A percentile compares a stretch with the other conserved stretches of the same genome.
These are phyloP conservation scores for Cutaneotrichosporon sp. DNA, from an alignment of 1,284 basidiomycete species.

Conservation along the genomic window DNA sequence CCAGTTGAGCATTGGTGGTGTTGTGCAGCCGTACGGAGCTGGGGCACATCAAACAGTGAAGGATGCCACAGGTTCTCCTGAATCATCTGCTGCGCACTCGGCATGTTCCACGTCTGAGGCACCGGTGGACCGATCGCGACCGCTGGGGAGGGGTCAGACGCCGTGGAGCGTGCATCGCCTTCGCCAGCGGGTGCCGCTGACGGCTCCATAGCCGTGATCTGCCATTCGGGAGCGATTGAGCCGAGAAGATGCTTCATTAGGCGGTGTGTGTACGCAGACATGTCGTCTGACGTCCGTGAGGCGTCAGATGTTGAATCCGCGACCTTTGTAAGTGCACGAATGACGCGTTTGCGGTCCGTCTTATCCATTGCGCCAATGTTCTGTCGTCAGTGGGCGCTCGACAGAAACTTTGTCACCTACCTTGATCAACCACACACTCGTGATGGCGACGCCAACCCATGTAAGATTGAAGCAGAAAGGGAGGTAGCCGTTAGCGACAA, in stretches of 20 bases:
- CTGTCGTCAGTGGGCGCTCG: constrained; percentile 17
- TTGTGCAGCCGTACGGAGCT: neutral
- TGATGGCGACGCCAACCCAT: constrained; percentile 26
- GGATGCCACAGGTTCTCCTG: constrained; percentile 27
- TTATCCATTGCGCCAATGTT: constrained; percentile 27
- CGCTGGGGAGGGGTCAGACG: neutral
- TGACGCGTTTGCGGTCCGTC: constrained; percentile 19
- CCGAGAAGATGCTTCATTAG: constrained; percentile 26
- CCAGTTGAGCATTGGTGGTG: neutral
- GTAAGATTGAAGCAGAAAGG: constrained; percentile 24
- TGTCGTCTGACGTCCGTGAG: constrained; percentile 24
- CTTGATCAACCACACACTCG: constrained; percentile 28
- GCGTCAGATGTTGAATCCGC: constrained; percentile 18
- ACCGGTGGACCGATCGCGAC: neutral
- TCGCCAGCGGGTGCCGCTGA: neutral
- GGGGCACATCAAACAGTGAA: constrained; percentile 6
- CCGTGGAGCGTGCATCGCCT: neutral
- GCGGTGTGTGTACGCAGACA: constrained; percentile 30
- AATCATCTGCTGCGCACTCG: constrained; percentile 25
- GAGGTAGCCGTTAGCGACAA: constrained; percentile 23
- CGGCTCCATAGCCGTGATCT: neutral
- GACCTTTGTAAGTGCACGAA: constrained; percentile 17
- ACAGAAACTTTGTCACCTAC: constrained; percentile 6
- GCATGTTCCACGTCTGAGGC: constrained; percentile 17
- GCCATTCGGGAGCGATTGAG: constrained; percentile 13